Conservation (phyloP, 2,329 filamentous ascomycete species). For the Davidsoniella eucalypti region DNA sequence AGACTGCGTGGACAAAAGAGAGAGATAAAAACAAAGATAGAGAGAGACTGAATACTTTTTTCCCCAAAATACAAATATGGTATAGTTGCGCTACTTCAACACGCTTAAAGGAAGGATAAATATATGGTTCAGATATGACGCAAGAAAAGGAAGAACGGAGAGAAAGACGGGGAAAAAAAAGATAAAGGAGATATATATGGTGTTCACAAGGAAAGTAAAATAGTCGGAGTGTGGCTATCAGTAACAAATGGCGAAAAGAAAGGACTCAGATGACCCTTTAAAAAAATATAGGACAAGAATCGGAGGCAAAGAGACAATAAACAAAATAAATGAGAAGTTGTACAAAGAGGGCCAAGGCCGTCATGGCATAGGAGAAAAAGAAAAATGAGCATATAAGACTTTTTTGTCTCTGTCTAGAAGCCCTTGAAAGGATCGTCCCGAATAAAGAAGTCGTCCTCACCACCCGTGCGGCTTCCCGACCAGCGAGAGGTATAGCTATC, state of each 20-base stretch:
- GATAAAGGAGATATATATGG: background rate
- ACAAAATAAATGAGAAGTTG: background rate
- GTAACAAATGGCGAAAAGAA: constrained; percentile 1
- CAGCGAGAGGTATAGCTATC: constrained; percentile 32
- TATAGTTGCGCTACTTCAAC: background rate
- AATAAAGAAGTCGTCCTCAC: constrained; percentile 38
- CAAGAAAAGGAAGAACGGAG: background rate
- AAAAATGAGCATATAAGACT: background rate
- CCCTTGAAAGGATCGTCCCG: constrained; percentile 46
- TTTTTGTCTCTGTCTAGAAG: constrained; percentile 26
- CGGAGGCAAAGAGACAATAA: background rate
- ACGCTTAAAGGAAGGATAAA: background rate
- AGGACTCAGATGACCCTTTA: background rate
- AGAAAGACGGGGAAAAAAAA: background rate
- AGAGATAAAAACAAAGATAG: too few species aligned
- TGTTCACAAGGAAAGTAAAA: constrained; percentile 3
- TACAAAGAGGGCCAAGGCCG: background rate
- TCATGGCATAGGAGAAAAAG: background rate
- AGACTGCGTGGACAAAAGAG: too few species aligned
- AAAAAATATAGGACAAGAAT: background rate
- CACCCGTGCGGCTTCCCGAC: constrained; percentile 15
- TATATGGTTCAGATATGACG: background rate
- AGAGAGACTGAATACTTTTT: too few species aligned
- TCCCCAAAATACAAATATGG: background rate
- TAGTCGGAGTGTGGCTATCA: background rate